phyloP scores from a whole-genome alignment of 192 early-diverging fungal species.

The Dimargaris xerosporica region DNA sequence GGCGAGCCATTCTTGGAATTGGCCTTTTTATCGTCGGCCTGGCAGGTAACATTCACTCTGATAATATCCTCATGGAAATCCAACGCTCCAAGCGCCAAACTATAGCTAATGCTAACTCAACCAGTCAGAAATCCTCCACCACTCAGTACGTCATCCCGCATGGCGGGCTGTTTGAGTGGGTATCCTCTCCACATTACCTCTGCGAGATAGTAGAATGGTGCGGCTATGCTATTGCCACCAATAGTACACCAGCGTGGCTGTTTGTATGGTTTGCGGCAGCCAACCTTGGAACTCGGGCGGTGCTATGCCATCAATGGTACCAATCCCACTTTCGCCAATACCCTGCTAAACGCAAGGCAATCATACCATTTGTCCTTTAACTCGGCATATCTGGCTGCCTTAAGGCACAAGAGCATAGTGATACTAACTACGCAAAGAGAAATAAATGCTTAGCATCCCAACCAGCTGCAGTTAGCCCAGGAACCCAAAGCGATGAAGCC shows the following conservation, averaged over 20 bases:
- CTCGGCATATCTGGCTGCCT: too few species aligned
- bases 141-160: slow-evolving; percentile 19
- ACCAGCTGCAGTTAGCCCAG: too few species aligned
- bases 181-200: slow-evolving; percentile 31
- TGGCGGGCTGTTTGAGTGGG: slow-evolving; percentile 21
- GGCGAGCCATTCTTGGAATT: background rate
- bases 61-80: slow-evolving; percentile 17
- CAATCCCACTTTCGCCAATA: slow-evolving; percentile 18
- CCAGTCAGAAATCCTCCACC: background rate
- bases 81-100: background rate
- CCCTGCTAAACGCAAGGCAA: slow-evolving; percentile 21
- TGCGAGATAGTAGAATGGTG: slow-evolving; percentile 28
- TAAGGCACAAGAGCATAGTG: too few species aligned
- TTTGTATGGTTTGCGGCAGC: slow-evolving; percentile 20
- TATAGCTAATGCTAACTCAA: background rate
- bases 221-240: slow-evolving; percentile 22
- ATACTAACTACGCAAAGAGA: too few species aligned
- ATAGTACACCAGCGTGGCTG: slow-evolving; percentile 24
- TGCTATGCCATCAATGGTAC: slow-evolving; percentile 28
- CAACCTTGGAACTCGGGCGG: slow-evolving; percentile 25
- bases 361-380: slow-evolving; percentile 26
- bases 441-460: too few species aligned
- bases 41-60: background rate
- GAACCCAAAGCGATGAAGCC: too few species aligned
- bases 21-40: background rate